phyloP scores from a whole-genome alignment of 73 alveolate genomes.

The Paraurostyla sp. region DNA sequence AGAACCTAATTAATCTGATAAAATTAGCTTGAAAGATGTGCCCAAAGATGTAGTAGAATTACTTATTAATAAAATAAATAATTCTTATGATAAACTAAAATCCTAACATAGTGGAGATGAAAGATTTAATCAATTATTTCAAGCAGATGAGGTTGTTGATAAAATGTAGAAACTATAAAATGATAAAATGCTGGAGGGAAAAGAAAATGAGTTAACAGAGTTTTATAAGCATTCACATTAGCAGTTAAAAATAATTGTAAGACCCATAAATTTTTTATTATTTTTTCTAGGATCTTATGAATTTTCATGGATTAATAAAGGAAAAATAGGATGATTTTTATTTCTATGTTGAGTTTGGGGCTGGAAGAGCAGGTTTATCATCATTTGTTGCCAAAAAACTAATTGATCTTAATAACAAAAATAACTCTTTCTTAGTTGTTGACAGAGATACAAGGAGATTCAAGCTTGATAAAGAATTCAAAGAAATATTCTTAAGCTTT shows the following conservation, averaged over 20 bases:
- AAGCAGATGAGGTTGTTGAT: conserved; percentile 15
- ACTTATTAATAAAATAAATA: conserved; percentile 30
- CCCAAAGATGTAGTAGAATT: neutral
- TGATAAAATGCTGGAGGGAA: neutral
- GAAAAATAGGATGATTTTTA: neutral
- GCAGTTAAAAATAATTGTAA: conserved; percentile 33
- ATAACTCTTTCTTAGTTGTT: conserved; percentile 67
- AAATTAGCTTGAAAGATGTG: conserved; percentile 7
- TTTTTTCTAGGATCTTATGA: conserved; percentile 57
- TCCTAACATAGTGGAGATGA: neutral
- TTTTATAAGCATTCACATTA: conserved; percentile 52
- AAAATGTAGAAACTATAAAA: neutral
- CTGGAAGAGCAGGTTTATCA: conserved; percentile 89
- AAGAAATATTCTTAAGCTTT: conserved; percentile 26
- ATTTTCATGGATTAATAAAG: conserved; percentile 50
- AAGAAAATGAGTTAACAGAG: neutral
- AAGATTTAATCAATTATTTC: neutral
- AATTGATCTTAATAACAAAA: conserved; percentile 25
- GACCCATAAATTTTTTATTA: neutral
- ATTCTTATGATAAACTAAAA: neutral
- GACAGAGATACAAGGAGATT: conserved; percentile 84
- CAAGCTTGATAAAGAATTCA: conserved; percentile 79
- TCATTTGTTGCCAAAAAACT: conserved; percentile 76
- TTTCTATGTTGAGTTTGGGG: conserved; percentile 86
- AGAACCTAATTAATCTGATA: neutral